Base-by-base conservation (phyloP, 2,329 filamentous ascomycete species). In the Aspergillus sp. region DNA sequence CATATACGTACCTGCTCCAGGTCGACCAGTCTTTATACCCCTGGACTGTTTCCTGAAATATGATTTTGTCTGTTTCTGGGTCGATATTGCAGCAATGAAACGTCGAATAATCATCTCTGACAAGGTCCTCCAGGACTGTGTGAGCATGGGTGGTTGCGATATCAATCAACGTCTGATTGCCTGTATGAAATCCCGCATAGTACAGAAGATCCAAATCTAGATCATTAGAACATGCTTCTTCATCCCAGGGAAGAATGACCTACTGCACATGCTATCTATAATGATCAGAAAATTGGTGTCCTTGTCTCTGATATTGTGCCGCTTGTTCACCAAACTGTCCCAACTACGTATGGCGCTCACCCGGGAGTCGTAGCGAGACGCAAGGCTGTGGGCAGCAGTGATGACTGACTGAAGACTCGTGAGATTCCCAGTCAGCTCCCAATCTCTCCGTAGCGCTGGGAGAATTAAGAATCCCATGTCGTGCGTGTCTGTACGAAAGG, bases 391-490 rank as follows among this genome's bases (percentile, higher is more conserved):
- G 1, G 60, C 60, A 3, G 54, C 60, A 2, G 53, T 58, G 5
- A 63, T 25, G 2, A 62, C 19, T 2, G 47, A 40, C 3, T 54
- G 13, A 1, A 62, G 47, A 16, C 52, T 60, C 3, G 32, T 20
- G 2, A 42, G 4, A 23, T 59, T 59, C 17, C 52, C 49, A 3
- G 71, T 76, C 3, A 81, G 59, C 50, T 81, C 78, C 73, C 74
- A 81, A 47, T 78, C 74, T 23, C 70, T 64, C 11, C 74, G 70
- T 1, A 81, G 57, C 0, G 77, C 72, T 0, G 79, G 78, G 57
- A 76, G 70, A 1, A 81, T 69, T 3, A 82, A 81, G 55, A 82
- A 82, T 0, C 77, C 77, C 58, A 82, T 73, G 45, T 82, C 80
- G 54, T 82, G 80, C 0, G 79, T 82, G 52, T 82, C 77, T 6